Conservation (phyloP, 2,329 filamentous ascomycete species). For the Exophiala alcalophila region DNA sequence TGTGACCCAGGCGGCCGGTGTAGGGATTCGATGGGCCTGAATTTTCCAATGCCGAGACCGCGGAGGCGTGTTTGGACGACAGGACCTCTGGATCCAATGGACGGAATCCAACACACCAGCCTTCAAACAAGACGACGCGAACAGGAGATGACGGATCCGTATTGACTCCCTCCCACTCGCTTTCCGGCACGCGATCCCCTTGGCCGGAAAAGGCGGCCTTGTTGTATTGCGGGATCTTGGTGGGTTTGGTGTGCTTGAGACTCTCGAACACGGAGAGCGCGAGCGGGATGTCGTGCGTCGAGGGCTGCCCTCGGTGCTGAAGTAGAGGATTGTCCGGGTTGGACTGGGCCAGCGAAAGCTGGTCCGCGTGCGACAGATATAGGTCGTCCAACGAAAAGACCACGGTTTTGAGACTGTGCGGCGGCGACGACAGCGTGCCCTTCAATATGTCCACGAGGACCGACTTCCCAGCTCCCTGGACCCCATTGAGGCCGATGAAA, state of each 20-base stretch:
- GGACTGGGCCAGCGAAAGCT: conserved; percentile 61
- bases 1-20: conserved; percentile 51
- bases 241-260: conserved; percentile 49
- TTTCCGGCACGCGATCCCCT: conserved; percentile 67
- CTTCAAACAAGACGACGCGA: conserved; percentile 76
- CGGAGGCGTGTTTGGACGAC: conserved; percentile 53
- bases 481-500: conserved; percentile 83
- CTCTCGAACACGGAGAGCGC: conserved; percentile 62
- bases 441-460: conserved; percentile 72
- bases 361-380: conserved; percentile 71
- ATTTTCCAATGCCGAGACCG: conserved; percentile 47
- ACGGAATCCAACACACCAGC: conserved; percentile 87
- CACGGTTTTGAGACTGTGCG: conserved; percentile 61
- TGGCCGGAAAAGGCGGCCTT: conserved; percentile 74
- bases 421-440: conserved; percentile 55
- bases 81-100: conserved; percentile 56
- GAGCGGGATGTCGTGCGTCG: conserved; percentile 73
- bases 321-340: conserved; percentile 72
- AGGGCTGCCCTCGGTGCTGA: conserved; percentile 78
- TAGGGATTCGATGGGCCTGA: conserved; percentile 34
- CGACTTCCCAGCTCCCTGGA: conserved; percentile 91
- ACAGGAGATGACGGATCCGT: conserved; percentile 37
- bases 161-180: conserved; percentile 59
- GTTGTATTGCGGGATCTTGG: conserved; percentile 73
- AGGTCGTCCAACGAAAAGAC: conserved; percentile 87